These are phyloP conservation scores for Aspergillus tamarii DNA, from an alignment of 2,329 filamentous ascomycete genomes.

Conservation along the genomic window DNA sequence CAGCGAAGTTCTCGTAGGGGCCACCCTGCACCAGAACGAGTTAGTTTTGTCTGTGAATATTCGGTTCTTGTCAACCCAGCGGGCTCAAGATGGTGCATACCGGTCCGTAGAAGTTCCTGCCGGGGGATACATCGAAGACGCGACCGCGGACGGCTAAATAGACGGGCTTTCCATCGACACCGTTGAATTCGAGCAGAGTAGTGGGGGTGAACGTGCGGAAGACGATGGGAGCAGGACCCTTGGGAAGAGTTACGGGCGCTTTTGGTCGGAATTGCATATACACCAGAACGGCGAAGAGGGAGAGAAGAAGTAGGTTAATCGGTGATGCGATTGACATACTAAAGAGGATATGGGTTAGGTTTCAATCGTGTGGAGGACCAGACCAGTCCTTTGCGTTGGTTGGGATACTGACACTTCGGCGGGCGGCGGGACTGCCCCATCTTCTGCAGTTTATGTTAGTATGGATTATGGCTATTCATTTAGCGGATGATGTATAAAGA, in stretches of 20 bases:
- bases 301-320: constrained; percentile 64
- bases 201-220: constrained; percentile 84
- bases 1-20: constrained; percentile 95
- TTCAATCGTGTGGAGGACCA: neutral
- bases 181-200: constrained; percentile 85
- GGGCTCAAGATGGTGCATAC: constrained; percentile 30
- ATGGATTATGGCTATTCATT: neutral
- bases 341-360: constrained; percentile 10
- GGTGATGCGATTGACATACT: constrained; percentile 61
- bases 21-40: constrained; percentile 60
- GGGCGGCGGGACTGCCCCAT: constrained; percentile 31
- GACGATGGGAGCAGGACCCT: constrained; percentile 68
- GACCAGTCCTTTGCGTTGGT: neutral
- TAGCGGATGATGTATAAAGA: neutral
- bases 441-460: constrained; percentile 16
- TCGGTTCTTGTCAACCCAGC: neutral
- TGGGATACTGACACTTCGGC: constrained; percentile 41
- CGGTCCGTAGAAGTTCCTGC: constrained; percentile 93
- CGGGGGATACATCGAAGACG: constrained; percentile 86
- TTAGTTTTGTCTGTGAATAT: constrained; percentile 11
- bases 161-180: constrained; percentile 71
- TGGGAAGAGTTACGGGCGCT: constrained; percentile 55
- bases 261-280: constrained; percentile 64
- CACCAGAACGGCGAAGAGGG: constrained; percentile 59
- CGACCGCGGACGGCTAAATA: constrained; percentile 89